Evolutionary conservation across 441 rosid genomes (phyloP), one percentile per base, ranked within the genome.

Genomic region (Pelargonium citronellum): DNA sequence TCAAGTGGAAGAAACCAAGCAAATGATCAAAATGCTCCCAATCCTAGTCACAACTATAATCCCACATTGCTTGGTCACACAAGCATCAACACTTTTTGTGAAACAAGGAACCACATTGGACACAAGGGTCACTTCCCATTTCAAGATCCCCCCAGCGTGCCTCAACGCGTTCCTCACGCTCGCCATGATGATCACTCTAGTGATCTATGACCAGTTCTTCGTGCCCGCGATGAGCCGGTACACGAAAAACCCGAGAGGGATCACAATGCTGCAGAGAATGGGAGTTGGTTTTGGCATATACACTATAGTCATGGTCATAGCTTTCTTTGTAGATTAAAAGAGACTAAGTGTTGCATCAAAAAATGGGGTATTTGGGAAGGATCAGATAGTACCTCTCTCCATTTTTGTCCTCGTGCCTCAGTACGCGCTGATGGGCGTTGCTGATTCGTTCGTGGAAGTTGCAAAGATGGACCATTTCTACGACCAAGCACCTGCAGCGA

Each of bases 1-100:
- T 7, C 91, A 88, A 83, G 95, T 93, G 0, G 96, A 93, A 75
- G 98, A 93, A 79, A 88, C 96, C 3, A 91, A 93, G 64, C 95
- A 91, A 60, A 91, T 93, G 92, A 37, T 93, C 66, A 74, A 86
- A 75, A 91, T 91, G 98, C 72, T 91, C 41, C 97, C 95, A 1
- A 79, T 91, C 67, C 53, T 84, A 71, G 6, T 85, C n/a, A 75
- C 90, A 6, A 89, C 96, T 0, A 83, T 91, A 10, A 78, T 93
- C 41, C 98, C 96, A 0, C 24, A 22, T 22, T 22, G 24, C 24
- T 22, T 22, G 24, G 24, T 22, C 24, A 22, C 24, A 22, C 24
- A 22, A 84, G 90, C 84, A 81, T 85, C 44, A 84, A 91, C 98
- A 70, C 85, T 93, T 12, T 91, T 91, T 43, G 73, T 93, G 17